Evolutionary conservation across 192 early-diverging fungal genomes (phyloP).

Genomic region (Backusella liffmaniae): DNA sequence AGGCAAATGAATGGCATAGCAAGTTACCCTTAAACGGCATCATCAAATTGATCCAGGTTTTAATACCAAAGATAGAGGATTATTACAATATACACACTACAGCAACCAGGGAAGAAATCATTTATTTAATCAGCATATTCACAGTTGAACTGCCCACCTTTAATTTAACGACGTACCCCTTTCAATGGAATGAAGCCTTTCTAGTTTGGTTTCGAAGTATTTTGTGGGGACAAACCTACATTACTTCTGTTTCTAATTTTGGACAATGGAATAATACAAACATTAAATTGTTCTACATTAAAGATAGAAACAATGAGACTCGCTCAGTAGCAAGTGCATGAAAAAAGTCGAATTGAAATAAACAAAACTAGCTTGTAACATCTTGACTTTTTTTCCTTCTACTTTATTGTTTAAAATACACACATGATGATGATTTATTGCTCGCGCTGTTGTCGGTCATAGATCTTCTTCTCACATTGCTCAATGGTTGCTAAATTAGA

Average conservation of each 20-base stretch:
- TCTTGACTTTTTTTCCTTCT: not conserved
- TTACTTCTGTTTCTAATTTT: constrained; percentile 49
- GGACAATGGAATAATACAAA: constrained; percentile 66
- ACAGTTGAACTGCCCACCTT: not conserved
- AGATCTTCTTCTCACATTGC: constrained; percentile 79
- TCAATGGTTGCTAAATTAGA: constrained; percentile 88
- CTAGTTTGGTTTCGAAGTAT: constrained; percentile 64
- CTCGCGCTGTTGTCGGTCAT: constrained; percentile 60
- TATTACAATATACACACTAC: not conserved
- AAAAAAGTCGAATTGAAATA: not conserved
- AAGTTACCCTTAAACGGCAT: not conserved
- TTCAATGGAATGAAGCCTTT: constrained; percentile 57
- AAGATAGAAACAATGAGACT: constrained; percentile 7
- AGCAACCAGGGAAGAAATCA: not conserved
- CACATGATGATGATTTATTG: not conserved
- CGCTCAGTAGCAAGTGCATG: not conserved
- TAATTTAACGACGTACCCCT: constrained; percentile 21
- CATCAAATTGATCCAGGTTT: not conserved
- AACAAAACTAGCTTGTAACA: not conserved
- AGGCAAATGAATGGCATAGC: constrained; percentile 12
- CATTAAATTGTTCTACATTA: constrained; percentile 55
- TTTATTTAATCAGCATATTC: not conserved
- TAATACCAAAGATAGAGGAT: constrained; percentile 1
- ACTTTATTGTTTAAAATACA: not conserved
- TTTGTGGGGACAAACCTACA: constrained; percentile 69